Evolutionary conservation across 805 yeast genomes (phyloP).

Genomic region (Saccharomycopsis malanga): DNA sequence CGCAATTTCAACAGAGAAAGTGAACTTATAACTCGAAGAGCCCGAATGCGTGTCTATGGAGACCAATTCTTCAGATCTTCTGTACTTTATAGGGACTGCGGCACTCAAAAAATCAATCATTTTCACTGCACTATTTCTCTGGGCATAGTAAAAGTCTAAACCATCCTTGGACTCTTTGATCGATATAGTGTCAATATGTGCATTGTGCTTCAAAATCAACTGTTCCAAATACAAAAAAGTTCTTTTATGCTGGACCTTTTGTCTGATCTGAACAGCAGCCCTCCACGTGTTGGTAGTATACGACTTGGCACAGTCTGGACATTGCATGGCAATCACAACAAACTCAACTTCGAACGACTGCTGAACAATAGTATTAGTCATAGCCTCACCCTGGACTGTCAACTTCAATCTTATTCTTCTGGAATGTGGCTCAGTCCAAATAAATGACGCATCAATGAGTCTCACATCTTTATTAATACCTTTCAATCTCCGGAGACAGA

Average conservation of each 20-base stretch:
- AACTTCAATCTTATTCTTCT: slow-evolving; percentile 86
- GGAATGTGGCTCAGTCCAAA: slow-evolving; percentile 99
- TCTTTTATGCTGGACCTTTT: slow-evolving; percentile 93
- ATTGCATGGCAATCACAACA: slow-evolving; percentile 90
- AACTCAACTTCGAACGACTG: slow-evolving; percentile 94
- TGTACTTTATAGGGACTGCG: slow-evolving; percentile 77
- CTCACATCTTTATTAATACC: slow-evolving; percentile 76
- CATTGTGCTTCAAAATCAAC: slow-evolving; percentile 83
- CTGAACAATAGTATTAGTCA: slow-evolving; percentile 84
- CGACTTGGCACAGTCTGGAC: slow-evolving; percentile 97
- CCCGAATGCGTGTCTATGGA: slow-evolving; percentile 92
- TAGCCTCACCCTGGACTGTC: slow-evolving; percentile 96
- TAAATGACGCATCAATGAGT: slow-evolving; percentile 85
- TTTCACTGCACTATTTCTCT: slow-evolving; percentile 84
- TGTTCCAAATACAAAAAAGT: slow-evolving; percentile 95
- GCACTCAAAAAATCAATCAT: slow-evolving; percentile 85
- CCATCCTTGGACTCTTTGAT: slow-evolving; percentile 93
- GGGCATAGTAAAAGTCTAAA: slow-evolving; percentile 84
- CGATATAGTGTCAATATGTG: slow-evolving; percentile 88
- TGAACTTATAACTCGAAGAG: slow-evolving; percentile 77
- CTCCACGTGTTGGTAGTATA: slow-evolving; percentile 97
- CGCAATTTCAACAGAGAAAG: slow-evolving; percentile 88
- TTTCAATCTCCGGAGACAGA: slow-evolving; percentile 79
- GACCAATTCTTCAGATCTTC: slow-evolving; percentile 85
- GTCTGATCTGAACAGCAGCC: slow-evolving; percentile 95